Base-by-base conservation (phyloP, 352 stramenopile species). In the Phytophthora hibernalis region DNA sequence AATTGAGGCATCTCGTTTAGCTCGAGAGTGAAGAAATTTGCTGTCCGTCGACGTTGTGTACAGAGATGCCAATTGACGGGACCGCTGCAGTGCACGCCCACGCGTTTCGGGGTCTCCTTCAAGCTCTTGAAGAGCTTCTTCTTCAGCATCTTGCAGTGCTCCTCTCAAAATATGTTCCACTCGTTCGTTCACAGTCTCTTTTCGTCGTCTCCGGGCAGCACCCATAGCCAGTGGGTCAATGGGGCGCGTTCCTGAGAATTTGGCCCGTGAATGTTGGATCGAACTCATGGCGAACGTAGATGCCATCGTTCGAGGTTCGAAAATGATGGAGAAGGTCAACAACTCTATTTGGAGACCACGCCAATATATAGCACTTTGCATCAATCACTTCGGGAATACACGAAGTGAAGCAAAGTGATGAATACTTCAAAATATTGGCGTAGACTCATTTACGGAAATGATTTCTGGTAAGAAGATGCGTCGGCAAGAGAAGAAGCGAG, bases 131-230 rank as follows among this genome's bases (percentile, higher is more conserved):
- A 74, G 53, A 6, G 61, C 51, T 37, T 77, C 68, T 55, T 66
- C 70, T 40, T 89, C 73, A 0, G 74, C 68, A 2, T 66, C 56
- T 20, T 68, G 66, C 52, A 88, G 51, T 2, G 71, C 72, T 2
- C 71, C 82, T 52, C 86, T 70, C 40, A 89, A 61, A 49, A 91
- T 91, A 21, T 76, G 74, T 47, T 89, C 80, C 15, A 91, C 72
- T 18, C 76, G 76, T 47, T 91, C 82, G 42, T 91, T 91, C 6
- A 91, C 82, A 5, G 82, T 91, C 61, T 88, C 82, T 64, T 91
- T 89, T 26, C 82, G 72, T 10, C 72, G 66, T 28, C 43, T 54
- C 51, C 57, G 65, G 30, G 13, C 24, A 5, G 51, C 50, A 66
- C 26, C 50, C 15, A 57, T 42, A 3, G 16, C 37, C 5, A 18